Percentiles rank a stretch among this genome's conserved stretches.
Conservation (phyloP, 2,329 filamentous ascomycete genomes). For the Zasmidium citrigriseum region DNA sequence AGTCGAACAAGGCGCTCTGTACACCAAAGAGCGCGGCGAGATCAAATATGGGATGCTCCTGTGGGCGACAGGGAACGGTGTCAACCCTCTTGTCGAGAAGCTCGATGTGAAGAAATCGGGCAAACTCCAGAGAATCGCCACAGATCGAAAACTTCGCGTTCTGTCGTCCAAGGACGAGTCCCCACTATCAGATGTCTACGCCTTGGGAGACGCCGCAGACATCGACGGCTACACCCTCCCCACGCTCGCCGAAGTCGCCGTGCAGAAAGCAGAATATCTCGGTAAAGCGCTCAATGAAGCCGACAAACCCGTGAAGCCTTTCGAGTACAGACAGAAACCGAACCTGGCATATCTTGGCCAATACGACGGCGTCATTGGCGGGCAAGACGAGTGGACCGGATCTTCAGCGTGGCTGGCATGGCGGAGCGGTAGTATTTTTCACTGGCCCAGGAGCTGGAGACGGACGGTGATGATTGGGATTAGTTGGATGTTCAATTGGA, state of each 20-base stretch:
- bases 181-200: constrained; percentile 34
- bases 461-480: constrained; percentile 34
- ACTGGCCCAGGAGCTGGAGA: constrained; percentile 34
- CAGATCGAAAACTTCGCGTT: constrained; percentile 36
- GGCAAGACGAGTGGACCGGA: constrained; percentile 44
- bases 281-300: constrained; percentile 31
- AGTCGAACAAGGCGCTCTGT: constrained; percentile 37
- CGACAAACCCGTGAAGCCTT: constrained; percentile 25
- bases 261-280: constrained; percentile 42
- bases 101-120: constrained; percentile 37
- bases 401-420: constrained; percentile 47
- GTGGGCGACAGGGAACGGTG: constrained; percentile 43
- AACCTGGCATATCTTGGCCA: constrained; percentile 44
- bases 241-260: constrained; percentile 40
- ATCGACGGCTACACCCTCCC: constrained; percentile 40
- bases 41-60: constrained; percentile 41
- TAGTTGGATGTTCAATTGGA: constrained; percentile 33
- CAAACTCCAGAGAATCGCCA: constrained; percentile 38
- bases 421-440: constrained; percentile 38
- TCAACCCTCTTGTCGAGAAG: constrained; percentile 35
- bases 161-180: constrained; percentile 27
- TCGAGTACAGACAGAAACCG: constrained; percentile 42
- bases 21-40: constrained; percentile 39
- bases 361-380: constrained; percentile 45
- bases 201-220: constrained; percentile 42